These are phyloP conservation scores for Podospora anserina DNA, from an alignment of 495 filamentous ascomycete species.

Conservation along the genomic window DNA sequence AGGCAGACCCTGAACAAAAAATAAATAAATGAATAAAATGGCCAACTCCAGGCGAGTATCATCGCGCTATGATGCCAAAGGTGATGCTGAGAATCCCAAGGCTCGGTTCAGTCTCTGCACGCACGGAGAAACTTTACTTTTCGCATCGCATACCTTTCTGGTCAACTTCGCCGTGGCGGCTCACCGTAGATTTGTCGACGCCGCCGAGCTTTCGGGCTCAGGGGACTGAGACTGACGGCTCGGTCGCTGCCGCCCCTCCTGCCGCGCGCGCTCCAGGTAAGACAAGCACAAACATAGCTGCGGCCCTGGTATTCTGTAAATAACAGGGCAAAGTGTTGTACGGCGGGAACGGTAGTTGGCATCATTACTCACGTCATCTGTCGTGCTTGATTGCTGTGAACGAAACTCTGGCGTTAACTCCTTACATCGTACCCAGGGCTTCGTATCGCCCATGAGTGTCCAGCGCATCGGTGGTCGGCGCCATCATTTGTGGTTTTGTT, in stretches of 20 bases:
- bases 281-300: neutral
- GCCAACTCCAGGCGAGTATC: too few species aligned
- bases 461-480: neutral
- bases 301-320: neutral
- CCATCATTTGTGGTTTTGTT: neutral
- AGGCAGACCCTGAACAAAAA: neutral
- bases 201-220: neutral
- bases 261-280: neutral
- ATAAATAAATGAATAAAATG: too few species aligned
- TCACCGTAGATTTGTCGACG: neutral
- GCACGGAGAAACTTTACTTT: too few species aligned
- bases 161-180: neutral
- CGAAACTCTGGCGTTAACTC: too few species aligned
- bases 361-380: too few species aligned
- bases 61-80: neutral
- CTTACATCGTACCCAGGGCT: too few species aligned
- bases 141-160: neutral
- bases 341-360: too few species aligned
- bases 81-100: neutral
- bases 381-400: too few species aligned
- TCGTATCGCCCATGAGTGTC: neutral
- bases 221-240: neutral
- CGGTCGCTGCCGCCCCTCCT: neutral
- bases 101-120: too few species aligned
- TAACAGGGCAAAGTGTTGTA: too few species aligned